Evolutionary conservation across 768 basidiomycete genomes (phyloP).

Genomic region (Omphalotus guepiniiformis): DNA sequence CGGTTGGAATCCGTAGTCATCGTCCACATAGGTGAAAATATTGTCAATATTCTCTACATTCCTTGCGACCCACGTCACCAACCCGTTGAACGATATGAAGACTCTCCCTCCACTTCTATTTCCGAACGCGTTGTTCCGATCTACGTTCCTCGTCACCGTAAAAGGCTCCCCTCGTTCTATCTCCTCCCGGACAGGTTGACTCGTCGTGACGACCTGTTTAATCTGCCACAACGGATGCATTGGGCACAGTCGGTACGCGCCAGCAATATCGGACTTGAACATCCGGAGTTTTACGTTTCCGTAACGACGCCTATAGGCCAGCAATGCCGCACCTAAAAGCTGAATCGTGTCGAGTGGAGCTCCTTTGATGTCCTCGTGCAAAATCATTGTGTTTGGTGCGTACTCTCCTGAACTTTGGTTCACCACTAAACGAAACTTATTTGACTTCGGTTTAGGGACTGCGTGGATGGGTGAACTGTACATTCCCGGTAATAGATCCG

Average conservation of each 20-base stretch:
- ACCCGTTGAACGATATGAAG: slow-evolving; percentile 27
- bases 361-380: too few species aligned
- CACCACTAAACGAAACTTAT: slow-evolving; percentile 33
- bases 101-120: slow-evolving; percentile 14
- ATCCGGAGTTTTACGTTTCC: slow-evolving; percentile 8
- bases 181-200: slow-evolving; percentile 9
- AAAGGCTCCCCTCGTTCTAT: background rate
- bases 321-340: too few species aligned
- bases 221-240: slow-evolving; percentile 38
- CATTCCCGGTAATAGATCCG: slow-evolving; percentile 39
- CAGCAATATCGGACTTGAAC: slow-evolving; percentile 33
- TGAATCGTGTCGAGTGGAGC: too few species aligned
- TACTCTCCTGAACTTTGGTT: slow-evolving; percentile 32
- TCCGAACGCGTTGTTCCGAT: slow-evolving; percentile 23
- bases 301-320: background rate
- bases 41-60: background rate
- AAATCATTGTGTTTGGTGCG: slow-evolving; percentile 36
- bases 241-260: slow-evolving; percentile 32
- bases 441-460: slow-evolving; percentile 32
- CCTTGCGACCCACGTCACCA: slow-evolving; percentile 15
- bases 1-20: background rate
- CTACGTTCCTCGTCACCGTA: slow-evolving; percentile 12
- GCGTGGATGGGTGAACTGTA: slow-evolving; percentile 32
- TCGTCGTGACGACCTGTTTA: slow-evolving; percentile 30
- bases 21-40: slow-evolving; percentile 1